Conservation (phyloP, 2,329 filamentous ascomycete species). For the Pyricularia grisea region DNA sequence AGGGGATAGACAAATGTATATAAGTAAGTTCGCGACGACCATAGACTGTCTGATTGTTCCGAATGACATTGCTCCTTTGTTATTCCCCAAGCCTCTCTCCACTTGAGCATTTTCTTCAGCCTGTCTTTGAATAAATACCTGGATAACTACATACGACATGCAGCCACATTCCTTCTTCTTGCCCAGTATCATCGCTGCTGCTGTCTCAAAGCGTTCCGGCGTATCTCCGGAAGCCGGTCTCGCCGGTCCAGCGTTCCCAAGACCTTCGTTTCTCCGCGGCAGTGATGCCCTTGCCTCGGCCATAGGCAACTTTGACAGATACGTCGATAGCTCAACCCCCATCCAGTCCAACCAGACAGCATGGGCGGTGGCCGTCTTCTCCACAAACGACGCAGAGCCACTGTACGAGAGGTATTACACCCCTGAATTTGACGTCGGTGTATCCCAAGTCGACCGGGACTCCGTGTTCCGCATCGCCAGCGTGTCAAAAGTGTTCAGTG, state of each 20-base stretch:
- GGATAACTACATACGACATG: neutral
- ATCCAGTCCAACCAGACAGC: neutral
- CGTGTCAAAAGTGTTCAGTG: conserved; percentile 24
- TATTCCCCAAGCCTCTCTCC: neutral
- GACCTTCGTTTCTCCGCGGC: neutral
- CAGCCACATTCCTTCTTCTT: neutral
- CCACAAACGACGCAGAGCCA: neutral
- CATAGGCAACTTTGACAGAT: neutral
- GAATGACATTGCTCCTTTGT: neutral
- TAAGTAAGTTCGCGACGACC: neutral
- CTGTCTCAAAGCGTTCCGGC: neutral
- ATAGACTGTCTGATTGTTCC: neutral
- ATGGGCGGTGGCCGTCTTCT: conserved; percentile 1
- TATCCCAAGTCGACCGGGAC: conserved; percentile 16
- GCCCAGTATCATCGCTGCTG: neutral
- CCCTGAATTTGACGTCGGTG: neutral
- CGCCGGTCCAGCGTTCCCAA: neutral
- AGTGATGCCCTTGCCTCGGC: neutral
- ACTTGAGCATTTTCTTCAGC: neutral
- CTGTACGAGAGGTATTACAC: neutral
- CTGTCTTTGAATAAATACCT: neutral
- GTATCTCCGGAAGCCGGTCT: neutral
- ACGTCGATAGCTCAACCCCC: neutral
- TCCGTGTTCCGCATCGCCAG: conserved; percentile 27
- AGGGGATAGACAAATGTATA: neutral